A percentile compares a stretch with the other conserved stretches of the same genome.
phyloP scores from a whole-genome alignment of 169 alveolate species.

The Cryptosporidium sp. region DNA sequence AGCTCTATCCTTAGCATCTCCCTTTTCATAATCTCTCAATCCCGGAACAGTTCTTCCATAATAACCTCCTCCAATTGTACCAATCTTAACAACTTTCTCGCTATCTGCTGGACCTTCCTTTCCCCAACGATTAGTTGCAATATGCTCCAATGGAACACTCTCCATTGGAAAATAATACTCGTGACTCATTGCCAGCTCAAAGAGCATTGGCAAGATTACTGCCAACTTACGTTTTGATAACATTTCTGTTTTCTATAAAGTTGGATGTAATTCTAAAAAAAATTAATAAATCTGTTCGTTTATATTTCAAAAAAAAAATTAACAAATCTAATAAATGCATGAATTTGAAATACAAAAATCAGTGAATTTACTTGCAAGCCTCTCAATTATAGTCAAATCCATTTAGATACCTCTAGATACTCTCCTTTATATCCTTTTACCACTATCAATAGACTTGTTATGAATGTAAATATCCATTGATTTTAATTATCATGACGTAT shows the following conservation, averaged over 20 bases:
- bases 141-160: background rate
- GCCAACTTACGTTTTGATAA: conserved; percentile 64
- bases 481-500: background rate
- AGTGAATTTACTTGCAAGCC: background rate
- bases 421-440: conserved; percentile 6
- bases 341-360: background rate
- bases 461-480: conserved; percentile 1
- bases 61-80: conserved; percentile 58
- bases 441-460: background rate
- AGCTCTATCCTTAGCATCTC: conserved; percentile 34
- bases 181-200: conserved; percentile 36
- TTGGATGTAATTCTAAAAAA: conserved; percentile 22
- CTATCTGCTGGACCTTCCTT: background rate
- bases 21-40: conserved; percentile 26
- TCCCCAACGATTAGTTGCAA: conserved; percentile 46
- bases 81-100: conserved; percentile 12
- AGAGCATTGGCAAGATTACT: conserved; percentile 32
- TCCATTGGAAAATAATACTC: conserved; percentile 6
- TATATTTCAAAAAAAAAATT: background rate
- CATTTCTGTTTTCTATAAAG: conserved; percentile 24
- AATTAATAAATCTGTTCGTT: background rate
- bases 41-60: conserved; percentile 41
- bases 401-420: conserved; percentile 32
- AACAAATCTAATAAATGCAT: conserved; percentile 8
- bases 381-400: background rate